These are phyloP conservation scores for Pseudoperonospora humuli DNA, from an alignment of 352 stramenopile species.

Conservation along the genomic window DNA sequence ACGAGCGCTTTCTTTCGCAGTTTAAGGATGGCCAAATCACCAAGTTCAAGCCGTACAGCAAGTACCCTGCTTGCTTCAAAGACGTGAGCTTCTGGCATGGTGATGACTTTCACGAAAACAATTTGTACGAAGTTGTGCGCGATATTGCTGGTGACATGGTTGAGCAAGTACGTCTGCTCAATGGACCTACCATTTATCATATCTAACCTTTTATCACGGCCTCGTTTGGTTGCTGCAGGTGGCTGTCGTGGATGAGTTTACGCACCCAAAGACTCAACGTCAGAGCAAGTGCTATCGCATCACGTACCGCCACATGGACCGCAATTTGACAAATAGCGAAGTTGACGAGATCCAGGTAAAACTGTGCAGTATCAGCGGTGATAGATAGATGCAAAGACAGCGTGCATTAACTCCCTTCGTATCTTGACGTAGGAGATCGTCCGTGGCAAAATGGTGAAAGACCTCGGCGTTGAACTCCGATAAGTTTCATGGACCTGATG, in stretches of 20 bases:
- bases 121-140: slow-evolving; percentile 95
- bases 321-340: slow-evolving; percentile 98
- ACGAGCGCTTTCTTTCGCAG: slow-evolving; percentile 91
- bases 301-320: slow-evolving; percentile 98
- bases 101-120: slow-evolving; percentile 91
- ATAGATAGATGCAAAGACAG: background rate
- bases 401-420: background rate
- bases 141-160: slow-evolving; percentile 96
- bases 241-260: slow-evolving; percentile 94
- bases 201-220: background rate
- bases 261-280: slow-evolving; percentile 93
- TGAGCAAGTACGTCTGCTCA: slow-evolving; percentile 66
- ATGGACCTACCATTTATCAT: background rate
- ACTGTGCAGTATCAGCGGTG: background rate
- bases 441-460: slow-evolving; percentile 56
- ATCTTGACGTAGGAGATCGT: slow-evolving; percentile 47
- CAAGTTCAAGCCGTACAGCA: slow-evolving; percentile 97
- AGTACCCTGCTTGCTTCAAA: slow-evolving; percentile 98
- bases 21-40: slow-evolving; percentile 90
- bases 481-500: slow-evolving; percentile 35
- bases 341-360: slow-evolving; percentile 93
- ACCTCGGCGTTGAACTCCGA: slow-evolving; percentile 88
- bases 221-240: slow-evolving; percentile 17
- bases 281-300: slow-evolving; percentile 97
- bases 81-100: slow-evolving; percentile 98